Percentiles rank a stretch among this genome's conserved stretches.
phyloP scores from a whole-genome alignment of 495 filamentous ascomycete species.

The Trichocladium uniseriatum region DNA sequence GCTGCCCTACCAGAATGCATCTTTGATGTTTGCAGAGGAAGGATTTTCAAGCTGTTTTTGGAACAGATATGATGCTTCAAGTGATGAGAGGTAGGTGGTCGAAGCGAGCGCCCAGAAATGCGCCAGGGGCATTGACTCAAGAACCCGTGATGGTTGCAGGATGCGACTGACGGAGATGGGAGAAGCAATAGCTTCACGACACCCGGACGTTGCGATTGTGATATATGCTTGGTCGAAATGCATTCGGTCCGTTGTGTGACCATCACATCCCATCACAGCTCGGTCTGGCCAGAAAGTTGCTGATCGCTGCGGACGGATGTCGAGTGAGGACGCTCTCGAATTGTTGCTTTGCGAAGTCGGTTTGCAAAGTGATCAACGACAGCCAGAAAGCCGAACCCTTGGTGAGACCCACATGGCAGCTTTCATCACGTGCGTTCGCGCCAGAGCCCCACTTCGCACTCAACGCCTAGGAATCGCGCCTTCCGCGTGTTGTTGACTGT shows the following conservation, averaged over 20 bases:
- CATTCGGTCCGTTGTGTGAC: slow-evolving; percentile 1
- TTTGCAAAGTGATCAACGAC: too few species aligned
- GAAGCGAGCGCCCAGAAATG: too few species aligned
- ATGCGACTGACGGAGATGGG: too few species aligned
- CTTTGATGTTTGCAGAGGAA: neutral
- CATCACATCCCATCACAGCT: slow-evolving; percentile 2
- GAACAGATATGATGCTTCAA: too few species aligned
- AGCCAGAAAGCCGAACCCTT: too few species aligned
- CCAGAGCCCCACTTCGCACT: neutral
- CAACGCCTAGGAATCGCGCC: neutral
- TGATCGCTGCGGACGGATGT: too few species aligned
- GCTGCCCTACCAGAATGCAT: neutral
- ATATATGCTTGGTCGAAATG: neutral
- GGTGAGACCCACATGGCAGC: neutral
- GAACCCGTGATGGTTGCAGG: too few species aligned
- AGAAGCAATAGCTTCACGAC: too few species aligned
- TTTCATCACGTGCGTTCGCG: neutral
- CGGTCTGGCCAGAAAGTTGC: neutral
- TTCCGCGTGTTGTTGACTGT: neutral
- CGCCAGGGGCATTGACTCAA: too few species aligned
- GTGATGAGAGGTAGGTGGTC: too few species aligned
- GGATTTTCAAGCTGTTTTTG: neutral
- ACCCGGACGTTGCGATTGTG: neutral
- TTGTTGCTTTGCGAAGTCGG: too few species aligned
- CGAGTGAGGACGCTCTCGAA: too few species aligned